A percentile compares a stretch with the other conserved stretches of the same genome.
These are phyloP conservation scores for Lactarius vividus DNA, from an alignment of 768 basidiomycete species.

Conservation along the genomic window DNA sequence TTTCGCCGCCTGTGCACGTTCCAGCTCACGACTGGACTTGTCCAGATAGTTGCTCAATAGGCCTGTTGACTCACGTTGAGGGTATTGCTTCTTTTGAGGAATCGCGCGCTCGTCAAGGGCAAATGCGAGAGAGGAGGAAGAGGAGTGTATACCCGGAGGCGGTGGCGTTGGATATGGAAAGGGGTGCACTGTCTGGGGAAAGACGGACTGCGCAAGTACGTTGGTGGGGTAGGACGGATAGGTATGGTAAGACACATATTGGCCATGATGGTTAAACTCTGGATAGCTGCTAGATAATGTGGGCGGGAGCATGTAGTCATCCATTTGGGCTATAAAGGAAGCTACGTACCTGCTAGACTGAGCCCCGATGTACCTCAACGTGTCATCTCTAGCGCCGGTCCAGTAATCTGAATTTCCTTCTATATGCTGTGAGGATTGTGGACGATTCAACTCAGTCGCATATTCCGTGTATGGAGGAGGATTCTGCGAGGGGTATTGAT, in stretches of 20 bases:
- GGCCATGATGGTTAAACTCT: conserved; percentile 37
- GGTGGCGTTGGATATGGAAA: conserved; percentile 69
- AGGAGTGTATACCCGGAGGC: conserved; percentile 58
- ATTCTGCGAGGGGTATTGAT: conserved; percentile 36
- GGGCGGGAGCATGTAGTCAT: conserved; percentile 23
- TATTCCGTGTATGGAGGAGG: conserved; percentile 66
- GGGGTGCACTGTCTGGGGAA: conserved; percentile 60
- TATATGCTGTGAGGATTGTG: conserved; percentile 48
- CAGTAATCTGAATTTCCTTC: conserved; percentile 56
- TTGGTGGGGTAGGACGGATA: conserved; percentile 54
- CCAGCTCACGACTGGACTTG: conserved; percentile 47
- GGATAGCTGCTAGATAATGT: conserved; percentile 28
- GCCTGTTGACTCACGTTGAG: conserved; percentile 54
- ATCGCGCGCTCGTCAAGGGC: conserved; percentile 55
- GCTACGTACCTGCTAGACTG: conserved; percentile 32
- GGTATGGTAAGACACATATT: conserved; percentile 44
- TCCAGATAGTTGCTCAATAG: conserved; percentile 70
- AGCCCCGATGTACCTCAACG: conserved; percentile 56
- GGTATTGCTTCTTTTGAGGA: conserved; percentile 37
- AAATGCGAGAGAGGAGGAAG: conserved; percentile 72
- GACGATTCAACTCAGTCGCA: conserved; percentile 55
- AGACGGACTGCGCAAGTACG: conserved; percentile 60
- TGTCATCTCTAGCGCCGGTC: conserved; percentile 59
- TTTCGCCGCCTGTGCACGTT: conserved; percentile 33
- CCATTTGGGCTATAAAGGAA: background rate